phyloP scores from a whole-genome alignment of 495 filamentous ascomycete species.

The Usnea hakonensis region DNA sequence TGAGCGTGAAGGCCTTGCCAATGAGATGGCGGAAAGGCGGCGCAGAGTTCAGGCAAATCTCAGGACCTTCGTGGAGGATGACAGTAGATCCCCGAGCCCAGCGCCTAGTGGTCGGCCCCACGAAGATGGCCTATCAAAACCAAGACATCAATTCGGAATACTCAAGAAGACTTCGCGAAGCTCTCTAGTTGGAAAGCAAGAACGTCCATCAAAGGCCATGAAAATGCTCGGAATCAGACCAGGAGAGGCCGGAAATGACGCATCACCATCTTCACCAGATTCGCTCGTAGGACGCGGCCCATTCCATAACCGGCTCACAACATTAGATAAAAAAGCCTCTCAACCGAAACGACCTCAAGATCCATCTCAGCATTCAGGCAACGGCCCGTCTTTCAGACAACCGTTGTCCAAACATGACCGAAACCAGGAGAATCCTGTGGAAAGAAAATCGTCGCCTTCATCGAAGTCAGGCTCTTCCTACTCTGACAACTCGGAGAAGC shows the following conservation, averaged over 20 bases:
- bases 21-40: conserved; percentile 68
- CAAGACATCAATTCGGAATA: conserved; percentile 57
- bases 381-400: conserved; percentile 7
- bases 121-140: conserved; percentile 31
- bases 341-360: conserved; percentile 6
- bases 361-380: conserved; percentile 9
- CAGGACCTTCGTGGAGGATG: conserved; percentile 60
- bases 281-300: conserved; percentile 14
- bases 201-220: conserved; percentile 52
- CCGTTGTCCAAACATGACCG: conserved; percentile 1
- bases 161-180: conserved; percentile 62
- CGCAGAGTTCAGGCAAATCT: conserved; percentile 76
- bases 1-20: conserved; percentile 70
- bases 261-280: conserved; percentile 11
- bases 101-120: conserved; percentile 39
- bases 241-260: conserved; percentile 7
- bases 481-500: conserved; percentile 14
- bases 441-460: conserved; percentile 12
- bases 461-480: conserved; percentile 17
- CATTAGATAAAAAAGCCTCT: conserved; percentile 8
- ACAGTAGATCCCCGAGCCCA: conserved; percentile 50
- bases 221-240: conserved; percentile 60
- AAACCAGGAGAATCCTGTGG: conserved; percentile 5
- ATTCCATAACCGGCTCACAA: conserved; percentile 9
- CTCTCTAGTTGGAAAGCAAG: conserved; percentile 43